Base-by-base conservation (phyloP, 1,139 yeast species). In the Yarrowia galli region DNA sequence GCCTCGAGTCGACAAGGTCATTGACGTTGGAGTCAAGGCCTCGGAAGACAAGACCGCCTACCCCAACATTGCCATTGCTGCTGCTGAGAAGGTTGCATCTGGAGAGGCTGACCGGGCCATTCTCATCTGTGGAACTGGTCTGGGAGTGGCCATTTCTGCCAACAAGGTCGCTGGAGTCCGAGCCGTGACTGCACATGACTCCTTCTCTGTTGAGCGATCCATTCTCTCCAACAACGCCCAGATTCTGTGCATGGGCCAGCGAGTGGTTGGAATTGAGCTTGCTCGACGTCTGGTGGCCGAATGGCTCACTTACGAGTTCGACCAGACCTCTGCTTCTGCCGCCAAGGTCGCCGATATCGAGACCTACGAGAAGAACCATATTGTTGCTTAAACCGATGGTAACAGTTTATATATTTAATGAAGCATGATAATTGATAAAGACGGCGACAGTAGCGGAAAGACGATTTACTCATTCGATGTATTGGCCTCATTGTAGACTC, bases 151-250 rank as follows among this genome's bases (percentile, higher is more conserved):
- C 20, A 79, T 82, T 65, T 75, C 82, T 56, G 85, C 85, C 28
- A 82, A 82, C 74, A 82, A 82, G 71, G 84, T 82, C 25, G 73
- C 76, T 1, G 84, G 84, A 9, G 80, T 82, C 66, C 74, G 85
- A 63, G 85, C 85, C 1, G 84, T 80, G n/a, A 82, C 85, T 23
- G 85, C 84, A 1, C 84, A 82, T 70, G 85, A 82, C 71, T 78
- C 82, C 16, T 82, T 82, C 73, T 77, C 81, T 58, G 84, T 82
- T 35, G 85, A 82, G 71, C 75, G 85, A 69, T 78, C 82, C 54
- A 81, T 82, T 54, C 75, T 81, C 48, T 78, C 82, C 23, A 82
- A 82, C 71, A 76, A 82, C 71, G 79, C 82, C 69, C 85, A 82
- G 71, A 77, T 82, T 6, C 76, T 82, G 68, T 82, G 85, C 72